Evolutionary conservation across 2,329 filamentous ascomycete genomes (phyloP).

Genomic region (Ceratocystis smalleyi): DNA sequence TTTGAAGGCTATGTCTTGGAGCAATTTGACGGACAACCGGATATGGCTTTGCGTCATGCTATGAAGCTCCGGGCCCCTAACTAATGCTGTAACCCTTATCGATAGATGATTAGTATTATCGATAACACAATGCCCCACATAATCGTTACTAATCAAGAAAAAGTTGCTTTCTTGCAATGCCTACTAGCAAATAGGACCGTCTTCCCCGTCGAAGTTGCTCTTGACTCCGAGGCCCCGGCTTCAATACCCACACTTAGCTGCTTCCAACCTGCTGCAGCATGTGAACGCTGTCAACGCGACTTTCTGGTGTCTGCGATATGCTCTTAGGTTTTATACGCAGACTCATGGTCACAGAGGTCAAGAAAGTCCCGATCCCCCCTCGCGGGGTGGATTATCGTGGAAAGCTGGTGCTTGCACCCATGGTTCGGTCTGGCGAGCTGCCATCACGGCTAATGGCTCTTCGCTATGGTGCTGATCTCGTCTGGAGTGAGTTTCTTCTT

Average conservation of each 20-base stretch:
- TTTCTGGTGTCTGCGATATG: conserved; percentile 14
- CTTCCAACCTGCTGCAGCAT: not conserved
- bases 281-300: conserved; percentile 6
- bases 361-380: conserved; percentile 66
- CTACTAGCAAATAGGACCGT: no score
- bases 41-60: no score
- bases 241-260: not conserved
- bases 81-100: no score
- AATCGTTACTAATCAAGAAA: no score
- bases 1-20: no score
- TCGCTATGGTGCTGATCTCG: conserved; percentile 88
- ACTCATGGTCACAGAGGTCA: conserved; percentile 43
- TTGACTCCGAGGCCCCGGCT: no score
- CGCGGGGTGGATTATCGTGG: conserved; percentile 87
- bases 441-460: conserved; percentile 78
- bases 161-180: no score
- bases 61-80: no score
- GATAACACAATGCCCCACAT: no score
- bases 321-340: conserved; percentile 21
- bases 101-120: no score
- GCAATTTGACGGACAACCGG: no score
- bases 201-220: no score
- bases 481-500: conserved; percentile 55
- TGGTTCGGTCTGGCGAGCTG: conserved; percentile 95
- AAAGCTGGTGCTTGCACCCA: conserved; percentile 88